Conservation (phyloP, 305 asterid species). For the Euphrasia arctica region DNA sequence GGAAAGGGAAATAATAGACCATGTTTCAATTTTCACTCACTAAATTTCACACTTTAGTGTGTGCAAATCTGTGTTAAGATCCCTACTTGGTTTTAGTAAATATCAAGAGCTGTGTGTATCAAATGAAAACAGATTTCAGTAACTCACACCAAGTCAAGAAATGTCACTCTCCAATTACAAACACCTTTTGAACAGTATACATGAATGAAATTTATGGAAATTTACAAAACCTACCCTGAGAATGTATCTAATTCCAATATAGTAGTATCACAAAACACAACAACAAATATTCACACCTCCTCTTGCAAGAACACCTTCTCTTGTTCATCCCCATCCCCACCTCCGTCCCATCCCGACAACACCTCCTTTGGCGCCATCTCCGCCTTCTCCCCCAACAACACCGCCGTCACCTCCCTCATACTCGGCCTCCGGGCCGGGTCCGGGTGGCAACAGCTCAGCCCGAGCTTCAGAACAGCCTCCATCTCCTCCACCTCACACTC, state of each 20-base stretch:
- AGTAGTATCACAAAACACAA: not conserved
- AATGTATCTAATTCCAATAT: not conserved
- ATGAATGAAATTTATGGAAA: not conserved
- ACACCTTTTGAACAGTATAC: not conserved
- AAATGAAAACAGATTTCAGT: not conserved
- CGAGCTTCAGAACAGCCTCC: constrained; percentile 70
- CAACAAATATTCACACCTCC: constrained; percentile 34
- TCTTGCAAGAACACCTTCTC: constrained; percentile 22
- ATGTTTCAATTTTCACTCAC: constrained; percentile 59
- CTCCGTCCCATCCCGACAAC: constrained; percentile 35
- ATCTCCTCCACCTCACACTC: constrained; percentile 63
- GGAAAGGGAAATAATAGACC: constrained; percentile 34
- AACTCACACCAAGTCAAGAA: not conserved
- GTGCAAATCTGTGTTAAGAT: constrained; percentile 3
- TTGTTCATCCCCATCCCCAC: constrained; percentile 22
- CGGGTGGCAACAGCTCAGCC: constrained; percentile 78
- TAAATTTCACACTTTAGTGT: constrained; percentile 59
- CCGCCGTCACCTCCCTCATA: constrained; percentile 62
- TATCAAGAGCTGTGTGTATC: not conserved
- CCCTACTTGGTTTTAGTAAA: not conserved
- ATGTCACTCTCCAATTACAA: not conserved
- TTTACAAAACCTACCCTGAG: not conserved
- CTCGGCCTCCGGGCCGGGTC: constrained; percentile 73
- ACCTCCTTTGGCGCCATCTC: constrained; percentile 48
- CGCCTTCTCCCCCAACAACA: constrained; percentile 52